Evolutionary conservation across 2,329 filamentous ascomycete genomes (phyloP), one percentile per base, ranked within the genome.

Genomic region (Dothidotthia symphoricarpi): DNA sequence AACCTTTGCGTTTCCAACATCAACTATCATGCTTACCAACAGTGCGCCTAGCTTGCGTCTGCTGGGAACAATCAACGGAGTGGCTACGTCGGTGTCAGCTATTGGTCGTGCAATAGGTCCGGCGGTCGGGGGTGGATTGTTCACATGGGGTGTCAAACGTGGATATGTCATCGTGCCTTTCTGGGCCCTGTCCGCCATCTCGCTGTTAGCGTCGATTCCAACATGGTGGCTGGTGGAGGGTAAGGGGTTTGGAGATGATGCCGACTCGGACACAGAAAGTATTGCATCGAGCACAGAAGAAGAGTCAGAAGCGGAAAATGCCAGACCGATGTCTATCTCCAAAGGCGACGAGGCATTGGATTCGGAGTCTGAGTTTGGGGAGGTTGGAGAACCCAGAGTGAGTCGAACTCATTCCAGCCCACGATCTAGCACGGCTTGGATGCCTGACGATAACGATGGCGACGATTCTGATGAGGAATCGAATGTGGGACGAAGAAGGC

Each of bases 11-110:
- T 96, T 96, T 63, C 91, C 93, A 0, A 93, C 87, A 57, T 84
- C 80, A 16, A 95, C 88, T 5, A 96, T 97, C 53, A 74, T 97
- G 31, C 77, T 97, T 25, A 96, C 90, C 17, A 96, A 96, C 68
- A 88, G 84, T 8, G 88, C 88, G 4, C 69, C 75, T 1, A 89
- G 84, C 37, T 71, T 95, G 12, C 73, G 77, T 28, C 79, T 95
- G 8, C 76, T 97, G 4, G 90, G 89, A 1, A 96, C 90, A 0
- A 70, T 97, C 38, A 97, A 97, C 58, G 93, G 91, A 3, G 82
- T 95, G 45, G 90, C 88, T 0, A 95, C 90, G 0, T 86, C 84
- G 39, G 81, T 90, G 24, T 85, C 83, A 48, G 89, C 87, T 0
- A 66, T 96, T 4, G 91, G 90, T 2, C 75, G 90, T 32, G 90